Conservation (phyloP, 768 basidiomycete genomes). For the Podaxis pistillaris region DNA sequence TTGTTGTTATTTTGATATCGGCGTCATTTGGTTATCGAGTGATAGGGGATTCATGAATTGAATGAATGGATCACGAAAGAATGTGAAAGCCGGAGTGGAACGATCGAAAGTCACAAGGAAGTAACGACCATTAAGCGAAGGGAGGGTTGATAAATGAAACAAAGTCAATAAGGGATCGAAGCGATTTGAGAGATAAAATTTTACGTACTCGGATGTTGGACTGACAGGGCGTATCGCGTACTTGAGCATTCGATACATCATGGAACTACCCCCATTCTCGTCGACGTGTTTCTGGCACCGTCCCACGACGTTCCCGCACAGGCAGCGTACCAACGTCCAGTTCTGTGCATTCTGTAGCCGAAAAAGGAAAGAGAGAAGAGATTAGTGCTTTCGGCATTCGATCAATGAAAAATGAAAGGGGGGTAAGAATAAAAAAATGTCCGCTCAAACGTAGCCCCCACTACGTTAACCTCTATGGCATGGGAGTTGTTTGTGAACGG, state of each 20-base stretch:
- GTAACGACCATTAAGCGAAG: not conserved
- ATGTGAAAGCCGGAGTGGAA: constrained; percentile 1
- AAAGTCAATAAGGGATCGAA: not conserved
- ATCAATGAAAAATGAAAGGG: constrained; percentile 4
- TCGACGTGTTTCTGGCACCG: constrained; percentile 54
- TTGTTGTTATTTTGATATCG: not conserved
- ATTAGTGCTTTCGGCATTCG: not conserved
- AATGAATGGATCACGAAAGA: constrained; percentile 3
- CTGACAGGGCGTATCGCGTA: constrained; percentile 78
- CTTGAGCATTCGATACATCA: constrained; percentile 75
- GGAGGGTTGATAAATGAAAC: not conserved
- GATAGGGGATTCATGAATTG: not conserved
- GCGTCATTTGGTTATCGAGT: not conserved
- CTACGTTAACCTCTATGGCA: constrained; percentile 60
- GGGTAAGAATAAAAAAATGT: constrained; percentile 46
- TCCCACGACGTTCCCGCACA: constrained; percentile 83
- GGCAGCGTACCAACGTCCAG: constrained; percentile 67
- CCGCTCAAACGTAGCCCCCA: constrained; percentile 88
- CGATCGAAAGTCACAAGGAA: constrained; percentile 3
- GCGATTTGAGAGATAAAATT: constrained; percentile 5
- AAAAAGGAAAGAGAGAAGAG: constrained; percentile 17
- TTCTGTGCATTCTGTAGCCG: constrained; percentile 51
- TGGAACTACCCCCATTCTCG: constrained; percentile 27
- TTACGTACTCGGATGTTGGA: constrained; percentile 57
- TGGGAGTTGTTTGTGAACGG: constrained; percentile 86